phyloP scores from a whole-genome alignment of 2,329 filamentous ascomycete species.

The Ceratocystis papillata region DNA sequence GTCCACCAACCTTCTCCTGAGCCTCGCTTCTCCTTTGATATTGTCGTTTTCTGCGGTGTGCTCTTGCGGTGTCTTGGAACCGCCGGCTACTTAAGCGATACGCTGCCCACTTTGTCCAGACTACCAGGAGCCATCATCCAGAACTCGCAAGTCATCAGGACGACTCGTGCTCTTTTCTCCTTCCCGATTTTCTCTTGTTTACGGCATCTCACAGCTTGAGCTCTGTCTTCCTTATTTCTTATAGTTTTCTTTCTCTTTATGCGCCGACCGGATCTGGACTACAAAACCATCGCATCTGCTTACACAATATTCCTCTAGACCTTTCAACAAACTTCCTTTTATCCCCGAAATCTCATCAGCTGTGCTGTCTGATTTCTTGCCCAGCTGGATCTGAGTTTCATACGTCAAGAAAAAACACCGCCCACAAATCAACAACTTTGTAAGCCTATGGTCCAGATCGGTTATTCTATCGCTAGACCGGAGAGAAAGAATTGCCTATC shows the following conservation, averaged over 20 bases:
- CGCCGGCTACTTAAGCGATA: constrained; percentile 2
- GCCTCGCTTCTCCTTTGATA: background rate
- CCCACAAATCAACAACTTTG: constrained; percentile 1
- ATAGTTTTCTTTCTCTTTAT: background rate
- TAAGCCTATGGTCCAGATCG: constrained; percentile 4
- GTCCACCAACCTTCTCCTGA: background rate
- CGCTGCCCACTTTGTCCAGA: background rate
- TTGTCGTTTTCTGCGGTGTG: background rate
- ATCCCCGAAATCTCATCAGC: constrained; percentile 12
- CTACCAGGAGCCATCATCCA: background rate
- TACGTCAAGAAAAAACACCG: background rate
- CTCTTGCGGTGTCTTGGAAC: background rate
- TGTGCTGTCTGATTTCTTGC: constrained; percentile 18
- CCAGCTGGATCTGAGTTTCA: constrained; percentile 18
- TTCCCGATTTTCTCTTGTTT: background rate
- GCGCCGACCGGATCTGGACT: constrained; percentile 1
- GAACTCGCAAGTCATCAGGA: background rate
- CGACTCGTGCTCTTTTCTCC: background rate
- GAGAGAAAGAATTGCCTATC: background rate
- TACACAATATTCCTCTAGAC: constrained; percentile 10
- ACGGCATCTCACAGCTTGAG: background rate
- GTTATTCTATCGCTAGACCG: background rate
- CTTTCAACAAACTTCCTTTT: constrained; percentile 2
- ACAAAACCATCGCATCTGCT: constrained; percentile 5
- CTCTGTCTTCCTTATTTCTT: background rate